Evolutionary conservation across 2,329 filamentous ascomycete genomes (phyloP).

Genomic region (Thelonectria olida): DNA sequence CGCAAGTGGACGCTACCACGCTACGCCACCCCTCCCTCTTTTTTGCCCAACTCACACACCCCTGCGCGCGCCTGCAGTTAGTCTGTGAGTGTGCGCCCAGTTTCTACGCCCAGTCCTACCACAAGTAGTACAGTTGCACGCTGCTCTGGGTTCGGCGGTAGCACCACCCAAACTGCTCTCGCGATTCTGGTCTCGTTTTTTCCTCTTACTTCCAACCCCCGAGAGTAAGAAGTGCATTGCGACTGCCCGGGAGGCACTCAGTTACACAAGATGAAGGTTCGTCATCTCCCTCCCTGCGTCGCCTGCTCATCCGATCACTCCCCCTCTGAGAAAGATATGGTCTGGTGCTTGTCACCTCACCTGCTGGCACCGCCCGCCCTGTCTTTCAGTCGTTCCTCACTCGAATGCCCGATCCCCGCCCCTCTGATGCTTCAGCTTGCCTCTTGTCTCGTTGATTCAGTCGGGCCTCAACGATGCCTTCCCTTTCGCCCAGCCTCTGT

Average conservation of each 20-base stretch:
- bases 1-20: background rate
- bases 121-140: constrained; percentile 30
- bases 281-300: constrained; percentile 34
- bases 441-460: background rate
- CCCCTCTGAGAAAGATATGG: background rate
- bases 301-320: constrained; percentile 22
- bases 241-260: constrained; percentile 41
- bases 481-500: background rate
- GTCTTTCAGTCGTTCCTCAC: constrained; percentile 3
- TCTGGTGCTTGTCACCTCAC: background rate
- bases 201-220: constrained; percentile 27
- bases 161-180: constrained; percentile 31
- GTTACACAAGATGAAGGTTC: constrained; percentile 51
- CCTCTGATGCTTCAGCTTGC: constrained; percentile 3
- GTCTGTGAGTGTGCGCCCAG: constrained; percentile 18
- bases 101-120: constrained; percentile 17
- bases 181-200: constrained; percentile 36
- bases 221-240: constrained; percentile 37
- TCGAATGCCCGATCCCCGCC: constrained; percentile 8
- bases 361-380: constrained; percentile 10
- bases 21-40: constrained; percentile 17
- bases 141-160: constrained; percentile 23
- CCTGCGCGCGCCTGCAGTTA: constrained; percentile 13
- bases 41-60: constrained; percentile 1
- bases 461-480: constrained; percentile 11